Base-by-base conservation (phyloP, 345 rosid species). In the Schrenkiella parvula region DNA sequence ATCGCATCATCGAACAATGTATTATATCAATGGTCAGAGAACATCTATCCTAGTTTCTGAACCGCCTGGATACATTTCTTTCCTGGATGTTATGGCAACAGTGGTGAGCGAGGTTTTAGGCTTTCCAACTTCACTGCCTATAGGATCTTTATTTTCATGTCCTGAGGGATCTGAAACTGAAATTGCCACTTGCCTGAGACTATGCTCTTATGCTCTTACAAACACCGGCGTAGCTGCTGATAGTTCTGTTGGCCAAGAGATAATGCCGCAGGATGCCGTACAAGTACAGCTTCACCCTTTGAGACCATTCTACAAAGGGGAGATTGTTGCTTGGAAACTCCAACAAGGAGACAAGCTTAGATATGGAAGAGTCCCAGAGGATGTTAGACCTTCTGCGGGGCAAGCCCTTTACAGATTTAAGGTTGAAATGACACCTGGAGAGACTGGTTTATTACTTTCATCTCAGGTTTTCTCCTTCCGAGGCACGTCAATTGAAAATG, bases 231-330 rank as follows among this genome's bases (percentile, higher is more conserved):
- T 80, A 47, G 70, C 77, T 59, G 76, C 75, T 59, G 76, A 72
- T 71, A 80, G 82, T 62, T 68, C 78, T 74, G 51, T 88, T 52
- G 98, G 98, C 29, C 86, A 83, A 74, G 93, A 90, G 72, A 85
- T 90, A 78, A 73, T 82, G 71, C 84, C 98, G 55, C 86, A 83
- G 73, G 97, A 90, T 82, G 95, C 93, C 68, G 80, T 82, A 70
- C 96, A 83, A 48, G 93, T 90, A 74, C 98, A 93, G 47, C 85
- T 93, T 74, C 96, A 90, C 64, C 98, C 98, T 2, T 64, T 88
- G 81, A 87, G 98, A 74, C 98, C 97, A 54, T 93, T 93, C 68
- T 93, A 93, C 79, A 87, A 74, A 68, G 98, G 93, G 73, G 98
- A 92, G 80, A 86, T 92, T 68, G 90, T 92, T 73, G 95, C 97